Evolutionary conservation across 2,329 filamentous ascomycete species (phyloP).

Genomic region (Thielaviopsis euricoi): DNA sequence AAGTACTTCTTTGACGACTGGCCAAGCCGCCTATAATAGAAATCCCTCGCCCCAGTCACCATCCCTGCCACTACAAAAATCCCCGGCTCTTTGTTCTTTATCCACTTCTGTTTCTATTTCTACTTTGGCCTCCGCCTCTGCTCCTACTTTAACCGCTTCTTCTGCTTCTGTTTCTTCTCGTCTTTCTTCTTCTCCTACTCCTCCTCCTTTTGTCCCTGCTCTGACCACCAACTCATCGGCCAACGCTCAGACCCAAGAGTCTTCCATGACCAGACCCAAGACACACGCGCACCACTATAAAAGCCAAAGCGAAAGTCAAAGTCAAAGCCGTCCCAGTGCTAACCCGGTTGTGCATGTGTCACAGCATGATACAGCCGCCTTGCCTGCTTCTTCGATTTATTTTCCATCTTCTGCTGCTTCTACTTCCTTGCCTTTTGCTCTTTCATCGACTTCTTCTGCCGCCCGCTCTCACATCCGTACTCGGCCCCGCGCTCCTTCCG

Average conservation of each 20-base stretch:
- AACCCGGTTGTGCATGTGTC: not conserved
- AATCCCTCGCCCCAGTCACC: not conserved
- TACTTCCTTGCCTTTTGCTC: not conserved
- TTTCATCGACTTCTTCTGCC: not conserved
- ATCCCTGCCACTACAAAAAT: not conserved
- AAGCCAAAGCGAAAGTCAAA: not conserved
- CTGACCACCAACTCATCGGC: not conserved
- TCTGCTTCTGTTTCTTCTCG: not conserved
- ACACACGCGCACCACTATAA: not conserved
- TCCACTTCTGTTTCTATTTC: not conserved
- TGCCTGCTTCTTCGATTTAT: not conserved
- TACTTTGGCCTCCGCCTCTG: not conserved
- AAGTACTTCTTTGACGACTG: not conserved
- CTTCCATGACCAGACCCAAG: not conserved
- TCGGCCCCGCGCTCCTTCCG: not conserved
- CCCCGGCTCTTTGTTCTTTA: slow-evolving; percentile 1
- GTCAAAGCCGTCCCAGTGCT: not conserved
- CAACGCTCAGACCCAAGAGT: not conserved
- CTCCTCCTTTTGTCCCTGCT: not conserved
- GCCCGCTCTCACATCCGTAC: not conserved
- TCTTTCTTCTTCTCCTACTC: not conserved
- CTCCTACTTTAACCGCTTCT: not conserved
- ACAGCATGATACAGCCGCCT: not conserved
- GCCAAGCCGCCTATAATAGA: not conserved
- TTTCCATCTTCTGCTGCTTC: not conserved